phyloP scores from a whole-genome alignment of 208 protist species.

The Acanthamoeba lenticulata region DNA sequence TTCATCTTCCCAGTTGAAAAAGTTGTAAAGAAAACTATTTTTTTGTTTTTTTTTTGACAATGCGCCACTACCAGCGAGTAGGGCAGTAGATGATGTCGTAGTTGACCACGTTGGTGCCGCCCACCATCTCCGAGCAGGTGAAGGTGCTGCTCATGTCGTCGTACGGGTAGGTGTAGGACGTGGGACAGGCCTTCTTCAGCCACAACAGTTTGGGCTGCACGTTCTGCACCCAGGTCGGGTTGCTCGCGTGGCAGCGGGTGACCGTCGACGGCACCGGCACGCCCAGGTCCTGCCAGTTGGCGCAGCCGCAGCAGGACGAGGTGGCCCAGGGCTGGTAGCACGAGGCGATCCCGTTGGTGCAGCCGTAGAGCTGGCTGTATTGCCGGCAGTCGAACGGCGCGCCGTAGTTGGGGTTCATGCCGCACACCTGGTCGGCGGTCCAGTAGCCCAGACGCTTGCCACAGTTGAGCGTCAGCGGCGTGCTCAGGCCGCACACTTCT shows the following conservation, averaged over 20 bases:
- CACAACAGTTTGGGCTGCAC: not conserved
- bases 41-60: too few relatives aligned
- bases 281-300: not conserved
- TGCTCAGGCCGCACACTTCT: not conserved
- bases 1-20: too few relatives aligned
- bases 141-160: constrained; percentile 17
- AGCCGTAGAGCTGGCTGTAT: not conserved
- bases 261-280: not conserved
- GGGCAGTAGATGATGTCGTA: not conserved
- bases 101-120: not conserved
- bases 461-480: not conserved
- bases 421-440: not conserved
- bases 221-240: not conserved
- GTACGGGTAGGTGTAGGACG: not conserved
- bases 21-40: too few relatives aligned
- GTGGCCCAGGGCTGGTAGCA: not conserved
- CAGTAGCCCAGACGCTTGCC: not conserved
- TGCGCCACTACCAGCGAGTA: not conserved
- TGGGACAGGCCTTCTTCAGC: not conserved
- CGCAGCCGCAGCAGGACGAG: not conserved
- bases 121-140: not conserved
- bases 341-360: not conserved
- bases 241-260: not conserved
- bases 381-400: not conserved
- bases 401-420: not conserved